These are phyloP conservation scores for Canavalia ensiformis DNA, from an alignment of 306 rosid genomes.

Conservation along the genomic window DNA sequence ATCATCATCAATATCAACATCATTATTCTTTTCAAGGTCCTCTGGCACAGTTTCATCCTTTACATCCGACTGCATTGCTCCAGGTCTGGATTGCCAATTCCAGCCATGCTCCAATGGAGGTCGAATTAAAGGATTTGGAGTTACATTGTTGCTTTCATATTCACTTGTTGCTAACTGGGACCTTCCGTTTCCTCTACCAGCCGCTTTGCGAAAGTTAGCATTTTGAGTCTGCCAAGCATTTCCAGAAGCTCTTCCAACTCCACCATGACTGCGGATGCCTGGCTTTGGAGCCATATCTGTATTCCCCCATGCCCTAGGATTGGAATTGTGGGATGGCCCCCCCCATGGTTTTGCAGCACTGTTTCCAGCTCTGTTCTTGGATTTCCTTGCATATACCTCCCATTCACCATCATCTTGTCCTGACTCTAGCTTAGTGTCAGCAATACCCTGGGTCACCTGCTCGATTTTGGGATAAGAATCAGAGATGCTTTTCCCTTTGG, in stretches of 20 bases:
- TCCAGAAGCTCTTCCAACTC: slow-evolving; percentile 60
- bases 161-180: slow-evolving; percentile 46
- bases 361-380: slow-evolving; percentile 77
- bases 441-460: slow-evolving; percentile 63
- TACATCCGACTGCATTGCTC: slow-evolving; percentile 48
- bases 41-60: slow-evolving; percentile 45
- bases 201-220: slow-evolving; percentile 56
- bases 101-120: slow-evolving; percentile 88
- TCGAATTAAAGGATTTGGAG: slow-evolving; percentile 54
- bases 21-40: slow-evolving; percentile 44
- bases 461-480: slow-evolving; percentile 51
- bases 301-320: slow-evolving; percentile 58
- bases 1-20: slow-evolving; percentile 22
- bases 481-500: slow-evolving; percentile 56
- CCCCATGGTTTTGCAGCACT: slow-evolving; percentile 63
- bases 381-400: slow-evolving; percentile 73
- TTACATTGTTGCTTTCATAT: slow-evolving; percentile 45
- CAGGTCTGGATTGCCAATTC: slow-evolving; percentile 78
- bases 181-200: slow-evolving; percentile 68
- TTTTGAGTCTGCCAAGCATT: slow-evolving; percentile 53
- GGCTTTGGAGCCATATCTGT: slow-evolving; percentile 52
- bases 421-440: slow-evolving; percentile 54
- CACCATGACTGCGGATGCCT: slow-evolving; percentile 48
- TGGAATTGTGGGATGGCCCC: slow-evolving; percentile 50
- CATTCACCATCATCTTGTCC: slow-evolving; percentile 71